Base-by-base conservation (phyloP, 257 asterid genomes). In the Galeopsis tetrahit region DNA sequence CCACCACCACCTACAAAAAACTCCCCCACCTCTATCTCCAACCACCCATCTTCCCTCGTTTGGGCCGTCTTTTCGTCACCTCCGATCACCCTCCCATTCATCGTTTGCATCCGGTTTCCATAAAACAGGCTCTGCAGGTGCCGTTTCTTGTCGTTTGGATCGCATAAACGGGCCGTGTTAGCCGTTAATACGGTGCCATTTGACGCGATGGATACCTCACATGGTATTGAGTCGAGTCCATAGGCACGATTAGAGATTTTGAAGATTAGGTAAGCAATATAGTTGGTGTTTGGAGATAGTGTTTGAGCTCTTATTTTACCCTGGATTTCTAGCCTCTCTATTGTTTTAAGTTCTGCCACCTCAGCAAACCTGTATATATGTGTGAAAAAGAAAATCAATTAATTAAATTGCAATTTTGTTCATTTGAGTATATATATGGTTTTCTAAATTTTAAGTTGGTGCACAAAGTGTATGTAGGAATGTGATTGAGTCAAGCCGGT, bases 11-110 rank as follows among this genome's bases (percentile, higher is more conserved):
- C 46, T 0, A 65, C 66, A 57, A 71, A 62, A 33, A 81, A 81
- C 4, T 78, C 81, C 56, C 83, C 85, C 2, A 81, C 1, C 69
- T 81, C 81, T 10, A 81, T 71, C 42, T 81, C 81, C 65, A 75
- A n/a, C 83, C 85, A 81, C 14, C 82, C 78, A 49, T 81, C 83
- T 0, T 13, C 52, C 44, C 85, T 81, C 56, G 38, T 62, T 6
- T 35, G 39, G 10, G 72, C 74, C 44, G 42, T 9, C n/a, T 44
- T 65, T 8, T 35, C 66, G 43, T 64, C 72, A 2, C 80, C 78
- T 53, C 44, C 34, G 8, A 65, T 55, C 63, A 65, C 57, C 56
- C 70, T 58, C 60, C 71, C 73, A 66, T 66, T 66, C 81, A 77
- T 71, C 66, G 40, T 65, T 32, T 77, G 70, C 58, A 15, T 11